A percentile compares a stretch with the other conserved stretches of the same genome.
Evolutionary conservation across 1,139 yeast species (phyloP).

Genomic region (Zygosaccharomyces sapae): DNA sequence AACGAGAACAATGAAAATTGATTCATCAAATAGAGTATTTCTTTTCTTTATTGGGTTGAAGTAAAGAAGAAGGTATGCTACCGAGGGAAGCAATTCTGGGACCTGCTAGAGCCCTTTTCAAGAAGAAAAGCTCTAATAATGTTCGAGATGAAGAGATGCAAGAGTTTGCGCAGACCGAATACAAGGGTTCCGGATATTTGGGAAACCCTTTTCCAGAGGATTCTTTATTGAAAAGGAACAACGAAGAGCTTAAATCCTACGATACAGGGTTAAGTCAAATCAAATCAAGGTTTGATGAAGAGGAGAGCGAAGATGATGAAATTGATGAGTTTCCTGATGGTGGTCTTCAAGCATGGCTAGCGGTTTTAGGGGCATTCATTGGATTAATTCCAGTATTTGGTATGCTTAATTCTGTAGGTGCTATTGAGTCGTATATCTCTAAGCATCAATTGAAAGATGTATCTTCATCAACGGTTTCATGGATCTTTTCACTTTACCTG

Average conservation of each 20-base stretch:
- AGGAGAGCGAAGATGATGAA: conserved; percentile 13
- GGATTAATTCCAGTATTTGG: conserved; percentile 66
- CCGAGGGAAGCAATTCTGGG: conserved; percentile 10
- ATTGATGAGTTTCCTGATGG: conserved; percentile 32
- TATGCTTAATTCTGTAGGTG: conserved; percentile 62
- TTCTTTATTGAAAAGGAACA: conserved; percentile 11
- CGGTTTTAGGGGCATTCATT: conserved; percentile 59
- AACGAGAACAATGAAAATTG: neutral
- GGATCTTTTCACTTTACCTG: conserved; percentile 66
- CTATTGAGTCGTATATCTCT: conserved; percentile 63
- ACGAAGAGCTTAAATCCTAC: conserved; percentile 7
- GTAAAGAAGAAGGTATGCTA: conserved; percentile 6
- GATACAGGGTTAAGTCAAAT: conserved; percentile 1
- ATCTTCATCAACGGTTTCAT: conserved; percentile 53
- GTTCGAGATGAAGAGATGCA: conserved; percentile 6
- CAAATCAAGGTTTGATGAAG: conserved; percentile 8
- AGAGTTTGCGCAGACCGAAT: conserved; percentile 7
- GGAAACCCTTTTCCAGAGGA: conserved; percentile 8
- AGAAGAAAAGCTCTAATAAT: conserved; percentile 3
- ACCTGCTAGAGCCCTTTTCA: conserved; percentile 12
- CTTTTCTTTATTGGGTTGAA: neutral
- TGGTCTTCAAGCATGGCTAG: conserved; percentile 42
- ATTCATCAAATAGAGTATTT: neutral
- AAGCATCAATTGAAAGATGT: conserved; percentile 49
- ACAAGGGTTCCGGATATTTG: conserved; percentile 15